These are phyloP conservation scores for Macrotyloma uniflorum DNA, from an alignment of 306 rosid genomes.

Conservation along the genomic window DNA sequence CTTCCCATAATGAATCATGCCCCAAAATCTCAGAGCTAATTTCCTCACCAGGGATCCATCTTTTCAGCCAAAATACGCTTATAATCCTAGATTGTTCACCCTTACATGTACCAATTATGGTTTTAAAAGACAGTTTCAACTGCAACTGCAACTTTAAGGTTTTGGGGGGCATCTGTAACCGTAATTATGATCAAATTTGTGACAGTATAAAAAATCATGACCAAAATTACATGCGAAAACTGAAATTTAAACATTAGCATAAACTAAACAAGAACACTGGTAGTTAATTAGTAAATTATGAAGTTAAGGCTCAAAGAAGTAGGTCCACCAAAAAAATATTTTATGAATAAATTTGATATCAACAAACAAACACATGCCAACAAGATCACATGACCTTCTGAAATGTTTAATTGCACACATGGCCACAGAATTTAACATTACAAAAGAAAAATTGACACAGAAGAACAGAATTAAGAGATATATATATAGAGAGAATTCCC, in stretches of 20 bases:
- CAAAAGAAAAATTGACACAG: background rate
- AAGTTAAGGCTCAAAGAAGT: background rate
- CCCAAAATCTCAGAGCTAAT: background rate
- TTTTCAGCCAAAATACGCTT: too few species aligned
- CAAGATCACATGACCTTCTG: background rate
- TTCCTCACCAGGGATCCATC: background rate
- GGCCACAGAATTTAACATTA: background rate
- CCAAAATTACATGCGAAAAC: too few species aligned
- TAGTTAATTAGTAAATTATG: background rate
- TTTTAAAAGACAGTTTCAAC: background rate
- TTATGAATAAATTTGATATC: background rate
- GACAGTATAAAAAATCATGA: background rate
- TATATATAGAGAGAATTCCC: slow-evolving; percentile 1
- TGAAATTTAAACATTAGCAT: background rate
- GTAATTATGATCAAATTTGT: background rate
- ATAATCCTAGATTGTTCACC: too few species aligned
- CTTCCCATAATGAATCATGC: background rate
- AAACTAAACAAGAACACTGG: background rate
- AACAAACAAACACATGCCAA: background rate
- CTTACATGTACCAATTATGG: background rate
- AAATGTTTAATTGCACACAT: background rate
- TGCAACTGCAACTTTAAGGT: background rate
- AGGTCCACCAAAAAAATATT: background rate
- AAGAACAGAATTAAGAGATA: background rate
- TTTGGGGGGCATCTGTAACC: background rate